Evolutionary conservation across 805 yeast species (phyloP).

Genomic region (Suhomyces tanzawaensis): DNA sequence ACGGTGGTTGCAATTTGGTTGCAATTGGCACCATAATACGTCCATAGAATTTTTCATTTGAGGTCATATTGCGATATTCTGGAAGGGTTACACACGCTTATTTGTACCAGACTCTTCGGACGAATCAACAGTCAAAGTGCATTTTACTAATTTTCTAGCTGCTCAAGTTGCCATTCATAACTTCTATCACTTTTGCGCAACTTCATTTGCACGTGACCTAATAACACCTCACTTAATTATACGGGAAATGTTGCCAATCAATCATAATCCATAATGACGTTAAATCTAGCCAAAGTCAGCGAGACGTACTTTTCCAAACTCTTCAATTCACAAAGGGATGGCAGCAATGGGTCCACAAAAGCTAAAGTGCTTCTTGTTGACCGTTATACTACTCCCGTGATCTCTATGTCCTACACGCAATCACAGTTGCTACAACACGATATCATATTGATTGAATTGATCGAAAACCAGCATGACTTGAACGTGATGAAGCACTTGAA

Average conservation of each 20-base stretch:
- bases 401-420: constrained; percentile 89
- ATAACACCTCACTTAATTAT: background rate
- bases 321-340: constrained; percentile 15
- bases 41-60: too few relatives aligned
- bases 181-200: too few relatives aligned
- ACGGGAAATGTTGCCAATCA: background rate
- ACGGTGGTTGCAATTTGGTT: too few relatives aligned
- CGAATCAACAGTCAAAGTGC: too few relatives aligned
- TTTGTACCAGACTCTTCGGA: too few relatives aligned
- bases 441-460: constrained; percentile 72
- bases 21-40: too few relatives aligned
- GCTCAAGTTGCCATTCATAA: too few relatives aligned
- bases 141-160: too few relatives aligned
- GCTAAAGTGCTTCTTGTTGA: constrained; percentile 81
- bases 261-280: constrained; percentile 17
- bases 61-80: too few relatives aligned
- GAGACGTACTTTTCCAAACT: constrained; percentile 31
- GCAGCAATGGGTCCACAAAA: constrained; percentile 23
- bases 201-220: background rate
- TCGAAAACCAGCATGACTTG: constrained; percentile 59
- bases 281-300: constrained; percentile 27
- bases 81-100: too few relatives aligned
- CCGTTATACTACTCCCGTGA: constrained; percentile 71
- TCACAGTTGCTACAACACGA: constrained; percentile 78
- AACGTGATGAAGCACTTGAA: constrained; percentile 62